These are phyloP conservation scores for Chalaropsis thielavioides DNA, from an alignment of 2,329 filamentous ascomycete species.

Conservation along the genomic window DNA sequence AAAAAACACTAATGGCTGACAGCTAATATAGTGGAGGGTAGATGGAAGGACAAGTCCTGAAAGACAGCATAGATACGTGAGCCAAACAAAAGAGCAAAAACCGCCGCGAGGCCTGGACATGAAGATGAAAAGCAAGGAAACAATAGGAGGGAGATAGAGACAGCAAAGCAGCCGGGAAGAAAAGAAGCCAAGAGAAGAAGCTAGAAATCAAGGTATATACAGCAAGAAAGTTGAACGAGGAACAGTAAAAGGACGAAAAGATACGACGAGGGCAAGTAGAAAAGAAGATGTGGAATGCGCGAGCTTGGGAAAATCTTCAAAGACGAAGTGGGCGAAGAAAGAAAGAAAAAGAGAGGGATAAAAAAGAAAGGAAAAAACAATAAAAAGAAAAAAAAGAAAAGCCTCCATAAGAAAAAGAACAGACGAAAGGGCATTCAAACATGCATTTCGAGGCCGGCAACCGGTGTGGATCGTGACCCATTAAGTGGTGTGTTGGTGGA, in stretches of 20 bases:
- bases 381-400: background rate
- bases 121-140: background rate
- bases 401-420: background rate
- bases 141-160: background rate
- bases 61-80: background rate
- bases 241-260: background rate
- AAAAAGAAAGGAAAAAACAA: background rate
- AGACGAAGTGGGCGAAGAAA: background rate
- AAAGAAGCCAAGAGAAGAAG: too few species aligned
- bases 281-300: background rate
- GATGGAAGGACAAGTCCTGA: too few species aligned
- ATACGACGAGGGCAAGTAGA: background rate
- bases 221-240: background rate
- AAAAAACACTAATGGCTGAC: too few species aligned
- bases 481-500: background rate
- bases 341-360: background rate
- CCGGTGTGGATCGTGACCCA: background rate
- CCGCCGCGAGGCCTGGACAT: background rate
- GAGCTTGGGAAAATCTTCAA: background rate
- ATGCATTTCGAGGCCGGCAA: background rate
- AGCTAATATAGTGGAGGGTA: too few species aligned
- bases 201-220: too few species aligned
- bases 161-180: background rate
- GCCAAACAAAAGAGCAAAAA: background rate
- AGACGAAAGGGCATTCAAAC: background rate